These are phyloP conservation scores for Talaromyces sp. DNA, from an alignment of 2,329 filamentous ascomycete genomes.

Conservation along the genomic window DNA sequence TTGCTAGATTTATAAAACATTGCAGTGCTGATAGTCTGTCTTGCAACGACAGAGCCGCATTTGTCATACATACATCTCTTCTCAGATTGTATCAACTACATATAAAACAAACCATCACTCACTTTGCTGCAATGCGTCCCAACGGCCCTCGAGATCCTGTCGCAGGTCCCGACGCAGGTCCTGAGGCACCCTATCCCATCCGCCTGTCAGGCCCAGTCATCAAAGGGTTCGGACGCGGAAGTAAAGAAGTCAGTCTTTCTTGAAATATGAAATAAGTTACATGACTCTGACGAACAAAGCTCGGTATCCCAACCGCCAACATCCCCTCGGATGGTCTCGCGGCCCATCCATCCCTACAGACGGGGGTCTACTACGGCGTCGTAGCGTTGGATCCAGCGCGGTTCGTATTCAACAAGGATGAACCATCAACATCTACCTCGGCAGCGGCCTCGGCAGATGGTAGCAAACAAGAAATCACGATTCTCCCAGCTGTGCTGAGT, in stretches of 20 bases:
- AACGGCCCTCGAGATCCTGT: slow-evolving; percentile 62
- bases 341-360: slow-evolving; percentile 58
- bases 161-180: slow-evolving; percentile 70
- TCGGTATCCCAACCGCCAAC: slow-evolving; percentile 96
- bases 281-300: slow-evolving; percentile 46
- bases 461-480: slow-evolving; percentile 24
- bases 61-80: background rate
- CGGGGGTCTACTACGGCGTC: slow-evolving; percentile 93
- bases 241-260: slow-evolving; percentile 68
- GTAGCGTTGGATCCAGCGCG: slow-evolving; percentile 62
- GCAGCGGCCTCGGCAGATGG: background rate
- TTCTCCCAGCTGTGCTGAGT: slow-evolving; percentile 87
- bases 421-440: background rate
- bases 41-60: background rate
- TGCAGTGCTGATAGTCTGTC: background rate
- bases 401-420: slow-evolving; percentile 26
- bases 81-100: background rate
- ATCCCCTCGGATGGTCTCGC: slow-evolving; percentile 67
- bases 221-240: slow-evolving; percentile 88
- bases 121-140: slow-evolving; percentile 40
- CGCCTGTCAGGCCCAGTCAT: slow-evolving; percentile 83
- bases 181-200: slow-evolving; percentile 75
- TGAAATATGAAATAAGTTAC: no score
- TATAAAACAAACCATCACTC: background rate
- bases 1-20: background rate